phyloP scores from a whole-genome alignment of 345 rosid genomes.

The Excoecaria agallocha region DNA sequence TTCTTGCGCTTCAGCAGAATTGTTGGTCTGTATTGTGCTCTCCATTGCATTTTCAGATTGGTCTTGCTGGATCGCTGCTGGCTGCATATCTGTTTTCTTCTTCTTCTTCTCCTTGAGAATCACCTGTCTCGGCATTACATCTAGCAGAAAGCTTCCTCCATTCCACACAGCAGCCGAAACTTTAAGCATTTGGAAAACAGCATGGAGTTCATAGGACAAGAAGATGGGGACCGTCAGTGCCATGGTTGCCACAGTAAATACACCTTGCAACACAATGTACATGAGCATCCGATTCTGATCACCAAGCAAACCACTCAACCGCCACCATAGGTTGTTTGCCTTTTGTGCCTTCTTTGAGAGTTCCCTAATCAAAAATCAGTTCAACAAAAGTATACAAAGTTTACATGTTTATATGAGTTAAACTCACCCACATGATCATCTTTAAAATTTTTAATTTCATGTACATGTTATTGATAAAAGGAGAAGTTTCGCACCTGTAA shows the following conservation, averaged over 20 bases:
- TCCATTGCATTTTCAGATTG: conserved; percentile 5
- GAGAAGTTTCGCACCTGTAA: conserved; percentile 51
- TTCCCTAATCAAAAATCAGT: conserved; percentile 46
- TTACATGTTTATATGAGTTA: background rate
- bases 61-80: conserved; percentile 23
- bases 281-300: conserved; percentile 76
- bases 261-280: conserved; percentile 71
- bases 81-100: conserved; percentile 46
- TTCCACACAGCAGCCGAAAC: conserved; percentile 88
- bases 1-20: conserved; percentile 3
- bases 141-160: conserved; percentile 87
- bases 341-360: conserved; percentile 83
- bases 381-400: background rate
- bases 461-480: background rate
- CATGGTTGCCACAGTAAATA: conserved; percentile 90
- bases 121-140: conserved; percentile 87
- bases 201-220: conserved; percentile 66
- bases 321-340: conserved; percentile 88
- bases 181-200: conserved; percentile 75
- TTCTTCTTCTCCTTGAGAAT: conserved; percentile 79
- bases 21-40: conserved; percentile 1
- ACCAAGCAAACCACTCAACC: conserved; percentile 74
- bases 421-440: background rate
- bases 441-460: background rate
- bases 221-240: conserved; percentile 92